These are phyloP conservation scores for Lipomyces spencermartinsiae DNA, from an alignment of 805 yeast species.

Conservation along the genomic window DNA sequence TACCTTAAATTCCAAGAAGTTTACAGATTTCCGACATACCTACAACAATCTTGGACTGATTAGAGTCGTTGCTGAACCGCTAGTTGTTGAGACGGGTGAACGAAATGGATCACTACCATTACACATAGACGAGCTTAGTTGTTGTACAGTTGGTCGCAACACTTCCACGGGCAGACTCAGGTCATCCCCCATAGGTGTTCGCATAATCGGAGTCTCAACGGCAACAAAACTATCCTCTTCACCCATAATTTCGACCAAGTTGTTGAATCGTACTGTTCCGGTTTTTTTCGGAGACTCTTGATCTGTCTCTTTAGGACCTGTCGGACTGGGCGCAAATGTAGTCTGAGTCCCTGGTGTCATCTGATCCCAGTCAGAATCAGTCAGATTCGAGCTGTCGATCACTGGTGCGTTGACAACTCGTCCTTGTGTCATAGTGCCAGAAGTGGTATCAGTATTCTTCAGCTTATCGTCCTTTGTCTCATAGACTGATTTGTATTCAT, in stretches of 20 bases:
- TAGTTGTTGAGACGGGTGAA: neutral
- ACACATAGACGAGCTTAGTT: neutral
- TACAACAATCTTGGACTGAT: neutral
- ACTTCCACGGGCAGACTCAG: neutral
- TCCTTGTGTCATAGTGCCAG: neutral
- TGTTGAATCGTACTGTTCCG: conserved; percentile 4
- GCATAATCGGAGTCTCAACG: conserved; percentile 11
- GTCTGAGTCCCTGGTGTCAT: conserved; percentile 1
- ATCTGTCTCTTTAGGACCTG: neutral
- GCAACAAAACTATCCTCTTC: conserved; percentile 9
- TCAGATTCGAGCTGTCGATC: neutral
- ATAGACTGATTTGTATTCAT: neutral
- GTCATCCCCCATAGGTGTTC: neutral
- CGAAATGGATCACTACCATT: neutral
- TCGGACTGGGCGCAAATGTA: conserved; percentile 1
- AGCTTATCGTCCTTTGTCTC: neutral
- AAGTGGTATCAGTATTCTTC: neutral
- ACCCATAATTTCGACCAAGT: conserved; percentile 8
- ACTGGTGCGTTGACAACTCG: neutral
- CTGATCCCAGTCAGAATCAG: neutral
- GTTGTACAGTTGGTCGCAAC: neutral
- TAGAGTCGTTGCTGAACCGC: neutral
- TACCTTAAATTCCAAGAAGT: neutral
- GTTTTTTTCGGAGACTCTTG: neutral
- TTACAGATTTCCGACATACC: neutral